These are phyloP conservation scores for Clonostachys solani DNA, from an alignment of 2,329 filamentous ascomycete genomes.

Conservation along the genomic window DNA sequence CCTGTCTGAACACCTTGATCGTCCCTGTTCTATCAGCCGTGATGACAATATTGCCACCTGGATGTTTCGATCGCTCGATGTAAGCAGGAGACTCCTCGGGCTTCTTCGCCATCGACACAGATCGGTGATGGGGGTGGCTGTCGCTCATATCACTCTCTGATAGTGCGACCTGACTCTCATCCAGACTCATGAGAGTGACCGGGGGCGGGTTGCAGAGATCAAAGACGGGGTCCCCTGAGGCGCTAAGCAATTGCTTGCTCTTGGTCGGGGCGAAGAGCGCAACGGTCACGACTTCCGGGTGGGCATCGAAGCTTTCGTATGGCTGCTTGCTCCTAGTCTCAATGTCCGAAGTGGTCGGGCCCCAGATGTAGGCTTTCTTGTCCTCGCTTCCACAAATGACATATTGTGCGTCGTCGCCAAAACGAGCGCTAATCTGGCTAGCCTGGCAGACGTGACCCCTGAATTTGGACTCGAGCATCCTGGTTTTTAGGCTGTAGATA, in stretches of 20 bases:
- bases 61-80: slow-evolving; percentile 69
- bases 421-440: slow-evolving; percentile 85
- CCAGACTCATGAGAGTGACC: slow-evolving; percentile 72
- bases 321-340: slow-evolving; percentile 76
- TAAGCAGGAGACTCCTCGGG: slow-evolving; percentile 74
- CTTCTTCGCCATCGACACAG: slow-evolving; percentile 26
- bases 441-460: slow-evolving; percentile 86
- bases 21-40: slow-evolving; percentile 84
- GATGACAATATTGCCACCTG: slow-evolving; percentile 83
- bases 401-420: slow-evolving; percentile 82
- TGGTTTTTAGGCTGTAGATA: slow-evolving; percentile 83
- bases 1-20: slow-evolving; percentile 94
- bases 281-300: slow-evolving; percentile 84
- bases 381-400: slow-evolving; percentile 94
- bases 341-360: slow-evolving; percentile 40
- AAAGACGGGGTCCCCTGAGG: slow-evolving; percentile 88
- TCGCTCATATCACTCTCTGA: slow-evolving; percentile 14
- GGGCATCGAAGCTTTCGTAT: slow-evolving; percentile 86
- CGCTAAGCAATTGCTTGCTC: slow-evolving; percentile 72
- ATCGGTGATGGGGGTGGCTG: slow-evolving; percentile 2
- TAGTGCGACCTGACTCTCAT: slow-evolving; percentile 50
- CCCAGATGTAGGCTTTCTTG: slow-evolving; percentile 87
- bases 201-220: slow-evolving; percentile 95
- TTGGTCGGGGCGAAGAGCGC: slow-evolving; percentile 78
- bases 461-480: slow-evolving; percentile 82